Base-by-base conservation (phyloP, 2,329 filamentous ascomycete species). In the Penicillium sclerotiorum region DNA sequence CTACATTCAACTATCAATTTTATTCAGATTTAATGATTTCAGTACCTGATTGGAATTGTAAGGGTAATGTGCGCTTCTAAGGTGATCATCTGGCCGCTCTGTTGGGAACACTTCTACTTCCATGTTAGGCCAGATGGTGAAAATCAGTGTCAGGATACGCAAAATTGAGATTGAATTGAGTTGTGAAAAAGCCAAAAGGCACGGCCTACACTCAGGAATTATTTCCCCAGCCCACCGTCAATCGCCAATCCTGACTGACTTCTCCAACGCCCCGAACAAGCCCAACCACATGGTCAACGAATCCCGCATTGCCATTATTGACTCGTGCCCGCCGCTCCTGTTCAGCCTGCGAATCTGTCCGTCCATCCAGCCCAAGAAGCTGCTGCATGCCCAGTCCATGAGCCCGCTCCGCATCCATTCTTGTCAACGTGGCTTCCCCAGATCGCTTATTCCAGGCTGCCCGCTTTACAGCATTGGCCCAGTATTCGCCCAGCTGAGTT, bases 381-480 rank as follows among this genome's bases (percentile, higher is more conserved):
- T 61, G 52, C n/a, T 52, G 47, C 2, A 40, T 51, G n/a, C 13
- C 53, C 37, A 58, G 35, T 8, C 58, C 59, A 39, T 55, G 54
- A 27, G 61, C 15, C 1, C 58, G 59, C 23, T 63, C 54, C 3
- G 55, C 60, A 45, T 62, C 58, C 33, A 57, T 32, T 20, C 52
- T 38, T 4, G 60, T 63, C 13, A 63, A 36, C 20, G 57, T 35
- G 32, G 42, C 57, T 9, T 40, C 43, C 9, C 43, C 43, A 28
- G 21, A 27, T 27, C 62, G 57, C 12, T 64, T 58, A 30, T 53
- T 57, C 64, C 69, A 63, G 5, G 70, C 71, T 20, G 70, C 69
- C 37, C 68, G 64, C 33, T 67, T 66, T 8, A 73, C 64, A 45
- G 66, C 69, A 4, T 67, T 64, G 0, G 63, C 64, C 58, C 69